These are phyloP conservation scores for Galium porrigens DNA, from an alignment of 305 asterid genomes.

Conservation along the genomic window DNA sequence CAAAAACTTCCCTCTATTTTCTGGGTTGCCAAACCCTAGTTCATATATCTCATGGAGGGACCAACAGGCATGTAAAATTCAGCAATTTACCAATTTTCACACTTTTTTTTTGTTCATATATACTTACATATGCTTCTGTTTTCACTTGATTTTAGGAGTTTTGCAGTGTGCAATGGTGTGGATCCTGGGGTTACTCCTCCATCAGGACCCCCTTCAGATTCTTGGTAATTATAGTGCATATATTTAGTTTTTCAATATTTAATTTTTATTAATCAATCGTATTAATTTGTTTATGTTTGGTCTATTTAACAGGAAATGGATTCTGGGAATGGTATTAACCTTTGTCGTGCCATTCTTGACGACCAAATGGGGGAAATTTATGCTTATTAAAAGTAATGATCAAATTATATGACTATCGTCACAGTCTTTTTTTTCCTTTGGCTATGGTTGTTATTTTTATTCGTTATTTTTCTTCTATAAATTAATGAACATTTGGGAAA, in stretches of 20 bases:
- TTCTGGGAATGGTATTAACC: slow-evolving; percentile 43
- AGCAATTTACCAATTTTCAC: neutral
- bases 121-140: neutral
- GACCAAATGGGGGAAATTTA: slow-evolving; percentile 48
- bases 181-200: slow-evolving; percentile 46
- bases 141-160: slow-evolving; percentile 1
- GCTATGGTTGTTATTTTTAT: neutral
- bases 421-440: neutral
- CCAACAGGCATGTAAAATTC: neutral
- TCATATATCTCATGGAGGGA: slow-evolving; percentile 6
- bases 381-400: slow-evolving; percentile 40
- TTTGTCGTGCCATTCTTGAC: slow-evolving; percentile 42
- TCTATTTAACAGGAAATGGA: slow-evolving; percentile 38
- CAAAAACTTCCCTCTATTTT: slow-evolving; percentile 7
- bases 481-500: neutral
- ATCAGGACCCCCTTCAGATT: slow-evolving; percentile 35
- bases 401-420: neutral
- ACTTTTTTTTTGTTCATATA: neutral
- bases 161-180: slow-evolving; percentile 11
- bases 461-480: neutral
- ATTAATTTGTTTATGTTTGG: no score
- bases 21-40: slow-evolving; percentile 10
- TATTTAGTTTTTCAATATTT: no score
- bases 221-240: slow-evolving; percentile 44
- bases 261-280: neutral